Base-by-base conservation (phyloP, 345 rosid species). In the Aquilaria malaccensis region DNA sequence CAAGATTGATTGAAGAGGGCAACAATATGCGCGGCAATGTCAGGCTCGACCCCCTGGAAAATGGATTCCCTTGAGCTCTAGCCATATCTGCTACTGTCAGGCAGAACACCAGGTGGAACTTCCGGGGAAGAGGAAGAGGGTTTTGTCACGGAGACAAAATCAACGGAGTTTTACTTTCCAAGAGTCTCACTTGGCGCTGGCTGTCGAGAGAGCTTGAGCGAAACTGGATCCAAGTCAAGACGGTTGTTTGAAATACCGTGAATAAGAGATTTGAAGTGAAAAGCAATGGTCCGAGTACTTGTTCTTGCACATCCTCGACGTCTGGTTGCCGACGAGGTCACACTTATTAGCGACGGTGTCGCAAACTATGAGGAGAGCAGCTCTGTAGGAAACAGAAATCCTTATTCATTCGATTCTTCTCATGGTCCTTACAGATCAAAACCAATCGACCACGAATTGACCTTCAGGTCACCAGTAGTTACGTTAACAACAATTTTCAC, bases 111-210 rank as follows among this genome's bases (percentile, higher is more conserved):
- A 49, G 74, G 65, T 73, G 69, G 74, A 77, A 80, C 59, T 78
- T 9, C 15, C 70, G 68, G 11, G 22, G 74, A 56, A 29, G 71
- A 76, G 6, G 90, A 81, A 10, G 79, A 77, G 56, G 81, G 72
- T 11, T 76, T 81, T 0, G 78, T 74, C 0, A 86, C 79, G 4
- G 95, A 79, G 41, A 96, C 84, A 45, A 86, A 84, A 2, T 89
- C 81, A 29, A 97, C 89, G 45, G 95, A 83, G 82, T 95, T 91
- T 55, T 95, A 87, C 67, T 95, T 98, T 15, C 99, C 98, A 33
- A 76, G 96, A 70, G 89, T 79, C 13, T 91, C 97, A 29, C 58
- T 81, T 52, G 84, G 22, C 22, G 22, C 22, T 22, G 22, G 77
- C 2, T 91, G 90, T 13, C 59, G 81, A 7, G 91, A 83, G 55